Evolutionary conservation across 2,329 filamentous ascomycete species (phyloP).

Genomic region (Dactylonectria macrodidyma): DNA sequence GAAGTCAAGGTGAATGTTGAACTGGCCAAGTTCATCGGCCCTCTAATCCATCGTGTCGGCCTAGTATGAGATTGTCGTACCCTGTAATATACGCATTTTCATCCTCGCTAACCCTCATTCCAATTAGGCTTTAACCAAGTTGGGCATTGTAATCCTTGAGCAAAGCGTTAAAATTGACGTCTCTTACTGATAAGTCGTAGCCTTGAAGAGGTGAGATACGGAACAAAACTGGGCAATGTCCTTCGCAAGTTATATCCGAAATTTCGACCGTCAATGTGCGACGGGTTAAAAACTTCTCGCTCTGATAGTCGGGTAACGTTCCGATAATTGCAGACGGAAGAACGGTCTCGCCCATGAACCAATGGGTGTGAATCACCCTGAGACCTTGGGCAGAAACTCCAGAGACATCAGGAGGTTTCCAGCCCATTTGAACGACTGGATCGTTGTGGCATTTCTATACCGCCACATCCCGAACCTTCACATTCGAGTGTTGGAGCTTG

Average conservation of each 20-base stretch:
- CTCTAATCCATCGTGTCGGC: not conserved
- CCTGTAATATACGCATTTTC: no score
- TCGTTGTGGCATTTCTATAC: conserved; percentile 52
- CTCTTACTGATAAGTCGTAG: not conserved
- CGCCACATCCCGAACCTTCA: conserved; percentile 40
- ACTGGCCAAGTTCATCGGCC: not conserved
- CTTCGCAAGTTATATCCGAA: conserved; percentile 36
- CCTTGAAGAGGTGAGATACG: conserved; percentile 39
- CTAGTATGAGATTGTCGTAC: not conserved
- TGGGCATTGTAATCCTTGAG: not conserved
- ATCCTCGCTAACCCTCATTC: not conserved
- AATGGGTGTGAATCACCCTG: conserved; percentile 46
- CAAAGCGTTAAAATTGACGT: not conserved
- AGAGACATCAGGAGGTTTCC: conserved; percentile 48
- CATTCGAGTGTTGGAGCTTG: conserved; percentile 54
- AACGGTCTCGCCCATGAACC: conserved; percentile 9
- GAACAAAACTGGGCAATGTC: conserved; percentile 35
- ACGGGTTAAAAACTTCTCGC: not conserved
- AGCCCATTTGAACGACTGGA: conserved; percentile 55
- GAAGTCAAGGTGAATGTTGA: not conserved
- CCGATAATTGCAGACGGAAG: conserved; percentile 32
- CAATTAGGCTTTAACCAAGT: not conserved
- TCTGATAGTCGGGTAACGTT: conserved; percentile 31
- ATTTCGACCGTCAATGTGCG: conserved; percentile 16
- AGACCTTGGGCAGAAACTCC: conserved; percentile 48